These are phyloP conservation scores for Talaromyces amestolkiae DNA, from an alignment of 2,329 filamentous ascomycete species.

Conservation along the genomic window DNA sequence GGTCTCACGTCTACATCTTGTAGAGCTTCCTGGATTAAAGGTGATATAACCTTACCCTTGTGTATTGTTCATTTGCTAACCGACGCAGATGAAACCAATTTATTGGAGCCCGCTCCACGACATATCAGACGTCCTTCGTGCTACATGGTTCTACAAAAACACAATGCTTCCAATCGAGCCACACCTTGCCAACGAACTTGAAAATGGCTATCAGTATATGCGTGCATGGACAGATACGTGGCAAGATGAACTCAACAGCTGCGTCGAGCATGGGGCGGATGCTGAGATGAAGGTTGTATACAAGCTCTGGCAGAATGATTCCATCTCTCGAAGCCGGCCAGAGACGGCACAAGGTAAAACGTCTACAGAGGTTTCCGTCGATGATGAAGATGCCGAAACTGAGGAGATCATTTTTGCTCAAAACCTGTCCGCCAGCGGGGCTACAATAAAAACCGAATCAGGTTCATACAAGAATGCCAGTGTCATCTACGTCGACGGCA, in stretches of 20 bases:
- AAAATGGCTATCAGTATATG: slow-evolving; percentile 83
- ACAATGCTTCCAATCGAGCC: slow-evolving; percentile 88
- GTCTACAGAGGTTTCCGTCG: not conserved
- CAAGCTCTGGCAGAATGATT: slow-evolving; percentile 68
- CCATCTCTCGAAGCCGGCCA: slow-evolving; percentile 36
- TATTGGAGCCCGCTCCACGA: slow-evolving; percentile 97
- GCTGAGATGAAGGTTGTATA: slow-evolving; percentile 91
- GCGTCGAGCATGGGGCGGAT: slow-evolving; percentile 80
- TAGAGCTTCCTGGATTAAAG: slow-evolving; percentile 71
- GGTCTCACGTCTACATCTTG: slow-evolving; percentile 83
- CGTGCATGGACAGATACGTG: slow-evolving; percentile 89
- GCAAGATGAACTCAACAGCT: slow-evolving; percentile 85
- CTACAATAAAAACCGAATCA: slow-evolving; percentile 44
- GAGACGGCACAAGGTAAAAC: slow-evolving; percentile 38
- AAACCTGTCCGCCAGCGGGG: slow-evolving; percentile 43
- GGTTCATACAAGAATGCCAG: slow-evolving; percentile 71
- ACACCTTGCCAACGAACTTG: slow-evolving; percentile 82
- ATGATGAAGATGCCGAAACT: slow-evolving; percentile 25
- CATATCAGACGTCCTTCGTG: slow-evolving; percentile 74
- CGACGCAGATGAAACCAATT: slow-evolving; percentile 79
- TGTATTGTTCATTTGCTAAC: not conserved
- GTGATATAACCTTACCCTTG: slow-evolving; percentile 23
- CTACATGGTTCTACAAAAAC: slow-evolving; percentile 97
- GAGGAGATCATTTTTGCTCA: slow-evolving; percentile 30
- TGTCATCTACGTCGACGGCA: slow-evolving; percentile 79